Conservation (phyloP, 2,329 filamentous ascomycete species). For the Zymoseptoria tritici region DNA sequence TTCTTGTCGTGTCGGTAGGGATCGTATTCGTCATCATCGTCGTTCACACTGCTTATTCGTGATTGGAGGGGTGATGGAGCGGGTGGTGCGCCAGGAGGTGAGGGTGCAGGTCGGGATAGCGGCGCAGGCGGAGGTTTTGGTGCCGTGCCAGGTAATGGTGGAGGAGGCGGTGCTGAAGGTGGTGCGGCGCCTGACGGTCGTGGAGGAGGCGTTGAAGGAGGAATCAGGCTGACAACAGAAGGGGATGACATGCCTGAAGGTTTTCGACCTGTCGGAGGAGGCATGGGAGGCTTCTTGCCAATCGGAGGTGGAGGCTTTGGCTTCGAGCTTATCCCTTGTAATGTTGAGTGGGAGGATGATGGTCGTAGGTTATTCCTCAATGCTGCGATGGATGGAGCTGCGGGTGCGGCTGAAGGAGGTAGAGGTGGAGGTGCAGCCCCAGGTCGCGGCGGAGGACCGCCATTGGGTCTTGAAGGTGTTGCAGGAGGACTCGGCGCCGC, state of each 20-base stretch:
- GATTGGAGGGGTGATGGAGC: conserved; percentile 42
- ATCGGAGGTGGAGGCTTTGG: conserved; percentile 68
- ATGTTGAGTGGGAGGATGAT: conserved; percentile 51
- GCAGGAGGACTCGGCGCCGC: conserved; percentile 35
- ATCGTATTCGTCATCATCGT: conserved; percentile 17
- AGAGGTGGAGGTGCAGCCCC: conserved; percentile 48
- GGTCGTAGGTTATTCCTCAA: conserved; percentile 45
- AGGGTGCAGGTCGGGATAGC: conserved; percentile 8
- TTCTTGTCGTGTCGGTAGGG: conserved; percentile 24
- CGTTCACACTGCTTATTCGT: conserved; percentile 10
- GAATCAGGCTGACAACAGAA: conserved; percentile 25
- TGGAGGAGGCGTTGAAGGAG: conserved; percentile 26
- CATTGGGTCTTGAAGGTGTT: conserved; percentile 35
- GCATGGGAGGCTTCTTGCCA: conserved; percentile 63
- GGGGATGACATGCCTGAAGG: conserved; percentile 42
- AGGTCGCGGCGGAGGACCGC: conserved; percentile 32
- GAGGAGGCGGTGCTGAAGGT: conserved; percentile 46
- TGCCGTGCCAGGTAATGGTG: conserved; percentile 27
- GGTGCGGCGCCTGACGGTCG: conserved; percentile 54
- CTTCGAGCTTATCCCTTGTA: conserved; percentile 43
- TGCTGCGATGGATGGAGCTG: conserved; percentile 39
- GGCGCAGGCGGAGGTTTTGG: conserved; percentile 12
- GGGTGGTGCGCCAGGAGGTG: conserved; percentile 38
- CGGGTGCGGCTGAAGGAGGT: conserved; percentile 43
- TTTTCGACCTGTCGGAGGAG: conserved; percentile 51